Evolutionary conservation across 202 grass and related monocot genomes (phyloP).

Genomic region (Cymbopogon flexuosus): DNA sequence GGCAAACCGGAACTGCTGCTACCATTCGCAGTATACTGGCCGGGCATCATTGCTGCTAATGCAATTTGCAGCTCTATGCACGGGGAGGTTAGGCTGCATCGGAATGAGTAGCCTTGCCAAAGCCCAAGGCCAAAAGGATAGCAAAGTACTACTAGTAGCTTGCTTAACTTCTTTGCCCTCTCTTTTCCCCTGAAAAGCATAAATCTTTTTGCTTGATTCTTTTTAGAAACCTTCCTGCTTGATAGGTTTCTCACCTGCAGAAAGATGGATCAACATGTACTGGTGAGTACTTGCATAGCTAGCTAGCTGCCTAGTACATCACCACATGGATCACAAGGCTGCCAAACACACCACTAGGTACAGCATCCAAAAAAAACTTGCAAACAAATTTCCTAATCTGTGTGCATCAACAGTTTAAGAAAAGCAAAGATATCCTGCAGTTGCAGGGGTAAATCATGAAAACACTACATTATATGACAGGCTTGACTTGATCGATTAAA

Average conservation of each 20-base stretch:
- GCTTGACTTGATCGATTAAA: slow-evolving; percentile 41
- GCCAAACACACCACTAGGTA: slow-evolving; percentile 1
- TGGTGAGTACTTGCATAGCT: not conserved
- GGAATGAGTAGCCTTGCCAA: slow-evolving; percentile 30
- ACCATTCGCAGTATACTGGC: too few relatives aligned
- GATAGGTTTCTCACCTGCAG: slow-evolving; percentile 24
- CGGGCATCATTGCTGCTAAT: not conserved
- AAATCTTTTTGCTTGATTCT: not conserved
- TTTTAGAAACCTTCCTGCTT: slow-evolving; percentile 12
- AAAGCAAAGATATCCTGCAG: not conserved
- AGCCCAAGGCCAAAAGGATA: not conserved
- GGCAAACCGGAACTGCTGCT: too few relatives aligned
- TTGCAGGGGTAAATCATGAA: slow-evolving; percentile 25
- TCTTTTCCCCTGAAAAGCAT: slow-evolving; percentile 9
- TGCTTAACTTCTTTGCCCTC: not conserved
- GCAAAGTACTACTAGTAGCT: not conserved
- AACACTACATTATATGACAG: slow-evolving; percentile 7
- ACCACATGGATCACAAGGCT: slow-evolving; percentile 8
- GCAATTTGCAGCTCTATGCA: slow-evolving; percentile 14
- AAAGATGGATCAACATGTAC: slow-evolving; percentile 31
- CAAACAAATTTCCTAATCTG: not conserved
- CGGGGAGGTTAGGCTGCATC: slow-evolving; percentile 16
- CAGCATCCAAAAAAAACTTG: not conserved
- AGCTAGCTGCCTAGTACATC: not conserved
- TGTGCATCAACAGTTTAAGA: not conserved